These are phyloP conservation scores for Catharanthus roseus DNA, from an alignment of 257 asterid species.

Conservation along the genomic window DNA sequence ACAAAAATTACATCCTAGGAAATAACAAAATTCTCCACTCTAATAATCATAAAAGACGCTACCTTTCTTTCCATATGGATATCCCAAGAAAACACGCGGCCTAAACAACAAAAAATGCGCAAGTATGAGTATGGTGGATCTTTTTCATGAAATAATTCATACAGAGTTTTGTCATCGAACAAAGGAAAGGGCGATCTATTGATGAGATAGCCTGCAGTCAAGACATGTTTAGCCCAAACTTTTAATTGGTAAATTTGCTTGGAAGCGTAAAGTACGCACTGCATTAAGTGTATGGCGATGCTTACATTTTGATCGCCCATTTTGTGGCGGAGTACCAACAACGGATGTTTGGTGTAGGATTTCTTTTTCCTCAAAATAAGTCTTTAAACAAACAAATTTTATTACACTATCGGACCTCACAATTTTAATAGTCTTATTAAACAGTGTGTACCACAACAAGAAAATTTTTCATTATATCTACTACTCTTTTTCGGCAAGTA, in stretches of 20 bases:
- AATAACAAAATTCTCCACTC: background rate
- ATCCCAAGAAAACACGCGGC: too few relatives aligned
- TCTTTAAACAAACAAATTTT: too few relatives aligned
- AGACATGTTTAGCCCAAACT: background rate
- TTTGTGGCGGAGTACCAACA: background rate
- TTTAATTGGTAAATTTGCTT: too few relatives aligned
- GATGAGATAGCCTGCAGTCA: background rate
- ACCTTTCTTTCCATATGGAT: too few relatives aligned
- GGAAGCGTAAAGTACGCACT: background rate
- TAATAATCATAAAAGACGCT: too few relatives aligned
- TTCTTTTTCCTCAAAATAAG: too few relatives aligned
- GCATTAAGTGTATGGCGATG: background rate
- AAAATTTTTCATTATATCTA: too few relatives aligned
- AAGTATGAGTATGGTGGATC: background rate
- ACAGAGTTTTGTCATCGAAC: background rate
- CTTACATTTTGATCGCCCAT: background rate
- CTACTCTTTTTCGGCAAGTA: too few relatives aligned
- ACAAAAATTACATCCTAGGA: background rate
- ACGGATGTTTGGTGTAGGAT: background rate
- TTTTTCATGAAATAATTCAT: background rate
- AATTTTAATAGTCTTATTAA: too few relatives aligned
- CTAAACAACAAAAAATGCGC: background rate
- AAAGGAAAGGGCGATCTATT: background rate
- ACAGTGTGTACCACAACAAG: too few relatives aligned
- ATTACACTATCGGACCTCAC: too few relatives aligned